Evolutionary conservation across 495 filamentous ascomycete genomes (phyloP).

Genomic region (Penicillium herquei): DNA sequence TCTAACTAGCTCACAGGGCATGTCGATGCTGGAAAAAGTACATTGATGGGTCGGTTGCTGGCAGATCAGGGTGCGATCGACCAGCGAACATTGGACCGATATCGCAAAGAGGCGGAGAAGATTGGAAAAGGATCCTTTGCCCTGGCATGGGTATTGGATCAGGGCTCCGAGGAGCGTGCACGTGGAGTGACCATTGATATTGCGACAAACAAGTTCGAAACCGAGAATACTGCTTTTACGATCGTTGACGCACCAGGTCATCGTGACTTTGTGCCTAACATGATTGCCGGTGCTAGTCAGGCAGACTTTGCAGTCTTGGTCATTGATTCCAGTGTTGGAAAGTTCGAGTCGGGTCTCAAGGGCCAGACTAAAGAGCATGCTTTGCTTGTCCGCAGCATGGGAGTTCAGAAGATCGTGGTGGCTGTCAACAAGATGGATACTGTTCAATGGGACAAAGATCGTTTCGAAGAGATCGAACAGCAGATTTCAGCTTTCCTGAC

Average conservation of each 20-base stretch:
- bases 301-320: conserved; percentile 96
- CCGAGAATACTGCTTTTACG: conserved; percentile 79
- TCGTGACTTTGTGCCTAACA: conserved; percentile 94
- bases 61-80: conserved; percentile 86
- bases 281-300: conserved; percentile 95
- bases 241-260: conserved; percentile 96
- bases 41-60: conserved; percentile 92
- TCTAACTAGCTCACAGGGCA: conserved; percentile 59
- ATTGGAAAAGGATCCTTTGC: conserved; percentile 96
- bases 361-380: conserved; percentile 96
- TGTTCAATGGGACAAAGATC: conserved; percentile 72
- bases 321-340: conserved; percentile 82
- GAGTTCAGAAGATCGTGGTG: conserved; percentile 81
- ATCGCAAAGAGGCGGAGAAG: conserved; percentile 81
- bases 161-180: conserved; percentile 78
- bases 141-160: conserved; percentile 93
- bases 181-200: conserved; percentile 98
- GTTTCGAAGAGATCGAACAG: conserved; percentile 81
- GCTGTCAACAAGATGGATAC: conserved; percentile 94
- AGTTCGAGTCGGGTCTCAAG: conserved; percentile 88
- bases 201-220: conserved; percentile 90
- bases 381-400: conserved; percentile 86
- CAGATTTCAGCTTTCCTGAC: conserved; percentile 81
- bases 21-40: conserved; percentile 97
- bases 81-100: conserved; percentile 81